Evolutionary conservation across 805 yeast species (phyloP).

Genomic region (Candida ortonii): DNA sequence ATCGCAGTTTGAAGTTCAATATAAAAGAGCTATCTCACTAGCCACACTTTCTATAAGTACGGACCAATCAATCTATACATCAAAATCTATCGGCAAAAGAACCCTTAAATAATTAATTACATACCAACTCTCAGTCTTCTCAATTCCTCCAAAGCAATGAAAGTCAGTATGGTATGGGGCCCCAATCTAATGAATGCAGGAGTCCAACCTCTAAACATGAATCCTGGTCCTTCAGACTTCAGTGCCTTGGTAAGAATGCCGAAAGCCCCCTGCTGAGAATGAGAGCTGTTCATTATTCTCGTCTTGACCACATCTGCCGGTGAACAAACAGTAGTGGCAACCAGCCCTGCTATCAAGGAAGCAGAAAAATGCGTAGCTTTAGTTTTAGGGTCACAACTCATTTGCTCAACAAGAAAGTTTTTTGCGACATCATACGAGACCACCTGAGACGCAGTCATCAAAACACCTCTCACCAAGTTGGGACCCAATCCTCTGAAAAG

Average conservation of each 20-base stretch:
- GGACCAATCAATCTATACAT: too few relatives aligned
- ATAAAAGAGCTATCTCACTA: too few relatives aligned
- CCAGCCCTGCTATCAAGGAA: conserved; percentile 76
- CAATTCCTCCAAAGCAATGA: conserved; percentile 64
- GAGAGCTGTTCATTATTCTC: conserved; percentile 72
- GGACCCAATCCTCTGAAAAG: conserved; percentile 76
- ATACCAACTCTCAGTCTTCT: conserved; percentile 36
- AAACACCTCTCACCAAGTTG: conserved; percentile 72
- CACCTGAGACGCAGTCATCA: conserved; percentile 90
- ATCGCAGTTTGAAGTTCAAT: too few relatives aligned
- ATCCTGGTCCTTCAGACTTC: conserved; percentile 66
- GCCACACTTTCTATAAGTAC: too few relatives aligned
- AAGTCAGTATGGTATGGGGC: conserved; percentile 73
- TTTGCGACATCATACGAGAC: conserved; percentile 83
- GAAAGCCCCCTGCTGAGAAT: conserved; percentile 45
- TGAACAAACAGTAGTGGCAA: conserved; percentile 88
- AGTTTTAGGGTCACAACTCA: conserved; percentile 54
- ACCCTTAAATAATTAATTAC: too few relatives aligned
- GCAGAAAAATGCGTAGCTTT: conserved; percentile 76
- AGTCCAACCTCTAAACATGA: conserved; percentile 89
- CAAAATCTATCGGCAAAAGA: too few relatives aligned
- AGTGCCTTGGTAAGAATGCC: conserved; percentile 53
- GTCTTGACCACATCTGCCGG: conserved; percentile 93
- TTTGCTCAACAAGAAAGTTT: conserved; percentile 46
- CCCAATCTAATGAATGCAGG: conserved; percentile 85